A percentile compares a stretch with the other conserved stretches of the same genome.
phyloP scores from a whole-genome alignment of 306 rosid genomes.

The Acmispon strigosus region DNA sequence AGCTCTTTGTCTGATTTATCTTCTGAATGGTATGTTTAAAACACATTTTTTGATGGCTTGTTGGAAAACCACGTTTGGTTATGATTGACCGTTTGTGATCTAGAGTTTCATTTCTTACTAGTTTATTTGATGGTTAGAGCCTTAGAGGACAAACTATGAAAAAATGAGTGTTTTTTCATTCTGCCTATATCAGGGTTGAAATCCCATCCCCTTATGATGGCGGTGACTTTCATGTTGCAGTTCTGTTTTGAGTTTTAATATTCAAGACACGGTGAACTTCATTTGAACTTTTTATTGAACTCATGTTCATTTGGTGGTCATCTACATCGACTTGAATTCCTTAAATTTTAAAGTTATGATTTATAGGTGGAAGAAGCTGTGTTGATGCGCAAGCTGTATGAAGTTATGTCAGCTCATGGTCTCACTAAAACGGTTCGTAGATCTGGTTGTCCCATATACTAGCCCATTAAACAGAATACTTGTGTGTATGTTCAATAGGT shows the following conservation, averaged over 20 bases:
- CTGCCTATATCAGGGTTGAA: not conserved
- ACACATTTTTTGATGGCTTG: not conserved
- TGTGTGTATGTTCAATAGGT: not conserved
- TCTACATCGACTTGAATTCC: not conserved
- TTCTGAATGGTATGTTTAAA: not conserved
- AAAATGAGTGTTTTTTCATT: not conserved
- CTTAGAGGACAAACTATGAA: not conserved
- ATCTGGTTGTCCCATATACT: not conserved
- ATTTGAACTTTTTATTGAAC: not conserved
- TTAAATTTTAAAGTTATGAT: not conserved
- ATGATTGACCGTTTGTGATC: not conserved
- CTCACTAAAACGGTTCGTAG: not conserved
- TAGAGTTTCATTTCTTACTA: not conserved
- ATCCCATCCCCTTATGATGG: not conserved
- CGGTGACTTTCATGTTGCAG: not conserved
- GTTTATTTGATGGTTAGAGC: not conserved
- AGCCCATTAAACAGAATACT: not conserved
- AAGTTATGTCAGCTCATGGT: slow-evolving; percentile 17
- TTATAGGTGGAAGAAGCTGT: slow-evolving; percentile 33
- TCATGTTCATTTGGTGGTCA: not conserved
- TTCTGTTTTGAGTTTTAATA: not conserved
- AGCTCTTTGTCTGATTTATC: not conserved
- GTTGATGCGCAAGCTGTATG: slow-evolving; percentile 30
- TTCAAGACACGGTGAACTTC: not conserved
- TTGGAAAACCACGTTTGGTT: not conserved